Percentiles rank a stretch among this genome's conserved stretches.
These are phyloP conservation scores for Fraxinus dipetala DNA, from an alignment of 305 asterid species.

Conservation along the genomic window DNA sequence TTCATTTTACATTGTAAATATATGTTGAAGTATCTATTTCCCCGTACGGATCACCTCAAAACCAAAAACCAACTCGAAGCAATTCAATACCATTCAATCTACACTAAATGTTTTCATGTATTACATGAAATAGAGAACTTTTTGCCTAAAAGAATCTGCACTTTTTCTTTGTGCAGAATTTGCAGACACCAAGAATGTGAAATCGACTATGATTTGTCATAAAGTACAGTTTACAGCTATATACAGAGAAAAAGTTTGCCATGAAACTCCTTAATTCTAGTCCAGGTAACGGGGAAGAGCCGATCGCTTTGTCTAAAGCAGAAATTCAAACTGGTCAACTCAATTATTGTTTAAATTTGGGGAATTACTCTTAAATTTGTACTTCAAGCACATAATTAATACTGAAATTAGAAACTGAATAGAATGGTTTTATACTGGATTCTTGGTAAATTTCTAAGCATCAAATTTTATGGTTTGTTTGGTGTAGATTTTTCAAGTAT, in stretches of 20 bases:
- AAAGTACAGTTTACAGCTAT: background rate
- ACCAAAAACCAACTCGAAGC: background rate
- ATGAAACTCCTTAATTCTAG: background rate
- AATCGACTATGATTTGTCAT: background rate
- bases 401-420: background rate
- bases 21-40: background rate
- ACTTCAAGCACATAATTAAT: background rate
- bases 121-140: background rate
- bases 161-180: background rate
- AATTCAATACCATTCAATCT: background rate
- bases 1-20: background rate
- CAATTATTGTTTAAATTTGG: background rate
- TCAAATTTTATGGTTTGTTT: background rate
- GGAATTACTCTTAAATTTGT: background rate
- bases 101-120: background rate
- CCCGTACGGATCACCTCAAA: background rate
- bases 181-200: background rate
- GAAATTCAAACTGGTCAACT: background rate
- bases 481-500: background rate
- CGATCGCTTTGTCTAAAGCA: background rate
- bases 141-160: background rate
- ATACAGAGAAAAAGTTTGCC: background rate
- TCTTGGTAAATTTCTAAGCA: background rate
- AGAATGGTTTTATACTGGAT: background rate
- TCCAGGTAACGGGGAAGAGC: background rate